Evolutionary conservation across 441 rosid genomes (phyloP).

Genomic region (Pelargonium myrrhifolium): DNA sequence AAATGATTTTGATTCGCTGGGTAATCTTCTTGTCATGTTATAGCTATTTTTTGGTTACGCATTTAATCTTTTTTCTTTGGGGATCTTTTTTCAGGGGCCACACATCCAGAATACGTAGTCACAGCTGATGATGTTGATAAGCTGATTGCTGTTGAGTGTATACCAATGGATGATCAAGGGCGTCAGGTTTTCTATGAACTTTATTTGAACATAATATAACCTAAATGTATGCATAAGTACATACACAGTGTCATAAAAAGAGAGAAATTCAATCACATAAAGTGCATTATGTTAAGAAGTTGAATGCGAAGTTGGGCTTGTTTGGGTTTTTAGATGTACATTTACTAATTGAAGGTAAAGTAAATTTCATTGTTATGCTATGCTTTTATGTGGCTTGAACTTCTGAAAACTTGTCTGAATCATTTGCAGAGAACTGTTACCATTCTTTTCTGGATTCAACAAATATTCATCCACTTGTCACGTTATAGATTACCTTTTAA

Average conservation of each 20-base stretch:
- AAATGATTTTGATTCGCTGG: conserved; percentile 5
- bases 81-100: conserved; percentile 57
- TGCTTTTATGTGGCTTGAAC: neutral
- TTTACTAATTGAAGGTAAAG: neutral
- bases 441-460: neutral
- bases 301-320: neutral
- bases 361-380: neutral
- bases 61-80: neutral
- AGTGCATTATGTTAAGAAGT: neutral
- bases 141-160: conserved; percentile 94
- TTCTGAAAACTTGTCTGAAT: neutral
- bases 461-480: neutral
- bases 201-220: neutral
- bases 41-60: conserved; percentile 4
- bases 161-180: conserved; percentile 97
- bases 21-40: conserved; percentile 9
- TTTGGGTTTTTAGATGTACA: neutral
- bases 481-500: neutral
- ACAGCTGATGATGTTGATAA: conserved; percentile 99
- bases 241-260: neutral
- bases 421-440: neutral
- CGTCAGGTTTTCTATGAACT: conserved; percentile 50
- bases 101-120: conserved; percentile 91
- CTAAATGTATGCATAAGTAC: neutral
- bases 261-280: neutral